A percentile compares a stretch with the other conserved stretches of the same genome.
These are phyloP conservation scores for Fusarium nelsonii DNA, from an alignment of 2,329 filamentous ascomycete species.

Conservation along the genomic window DNA sequence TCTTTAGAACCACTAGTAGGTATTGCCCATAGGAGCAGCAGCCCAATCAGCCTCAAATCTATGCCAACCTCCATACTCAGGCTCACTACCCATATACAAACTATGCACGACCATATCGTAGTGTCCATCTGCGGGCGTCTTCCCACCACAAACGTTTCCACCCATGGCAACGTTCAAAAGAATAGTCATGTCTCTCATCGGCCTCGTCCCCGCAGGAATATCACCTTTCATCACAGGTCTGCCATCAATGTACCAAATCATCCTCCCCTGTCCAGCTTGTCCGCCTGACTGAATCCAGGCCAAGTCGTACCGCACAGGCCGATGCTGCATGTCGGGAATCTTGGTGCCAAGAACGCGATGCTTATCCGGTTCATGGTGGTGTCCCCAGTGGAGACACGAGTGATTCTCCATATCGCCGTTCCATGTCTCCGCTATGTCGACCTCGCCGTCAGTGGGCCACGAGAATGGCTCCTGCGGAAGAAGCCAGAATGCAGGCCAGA, in stretches of 20 bases:
- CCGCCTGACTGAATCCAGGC: constrained; percentile 65
- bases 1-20: constrained; percentile 44
- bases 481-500: constrained; percentile 74
- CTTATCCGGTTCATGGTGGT: constrained; percentile 67
- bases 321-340: constrained; percentile 61
- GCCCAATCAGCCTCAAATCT: constrained; percentile 66
- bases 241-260: constrained; percentile 72
- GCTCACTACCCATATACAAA: constrained; percentile 65
- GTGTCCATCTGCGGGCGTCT: constrained; percentile 62
- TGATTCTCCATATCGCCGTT: constrained; percentile 68
- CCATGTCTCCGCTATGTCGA: constrained; percentile 73
- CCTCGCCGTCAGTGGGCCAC: constrained; percentile 70
- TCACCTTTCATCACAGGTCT: constrained; percentile 67
- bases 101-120: constrained; percentile 69
- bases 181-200: constrained; percentile 67
- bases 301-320: constrained; percentile 66
- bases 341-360: constrained; percentile 66
- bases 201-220: constrained; percentile 65
- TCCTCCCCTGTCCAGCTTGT: constrained; percentile 58
- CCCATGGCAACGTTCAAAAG: constrained; percentile 73
- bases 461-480: constrained; percentile 68
- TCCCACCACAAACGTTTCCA: constrained; percentile 68
- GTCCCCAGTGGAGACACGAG: constrained; percentile 70
- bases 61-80: constrained; percentile 65
- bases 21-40: constrained; percentile 48